Evolutionary conservation across 208 protist genomes (phyloP).

Genomic region (Leishmania tropica): DNA sequence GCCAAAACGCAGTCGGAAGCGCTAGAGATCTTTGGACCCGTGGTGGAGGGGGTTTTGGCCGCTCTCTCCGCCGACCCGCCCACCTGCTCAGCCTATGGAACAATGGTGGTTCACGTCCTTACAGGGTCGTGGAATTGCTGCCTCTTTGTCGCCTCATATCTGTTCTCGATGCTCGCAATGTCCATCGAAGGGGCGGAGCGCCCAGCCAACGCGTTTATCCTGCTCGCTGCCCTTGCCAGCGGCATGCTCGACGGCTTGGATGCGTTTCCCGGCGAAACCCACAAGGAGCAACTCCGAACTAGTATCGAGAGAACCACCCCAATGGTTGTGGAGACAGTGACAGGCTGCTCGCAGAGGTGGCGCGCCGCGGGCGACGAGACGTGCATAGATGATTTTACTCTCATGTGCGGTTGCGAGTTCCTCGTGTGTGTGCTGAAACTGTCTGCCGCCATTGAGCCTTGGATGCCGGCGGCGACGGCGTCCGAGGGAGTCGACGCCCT

Average conservation of each 20-base stretch:
- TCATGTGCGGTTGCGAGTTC: conserved; percentile 52
- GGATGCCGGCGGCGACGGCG: conserved; percentile 31
- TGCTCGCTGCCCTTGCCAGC: conserved; percentile 38
- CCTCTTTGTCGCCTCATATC: conserved; percentile 29
- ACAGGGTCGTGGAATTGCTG: conserved; percentile 39
- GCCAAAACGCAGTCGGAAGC: conserved; percentile 12
- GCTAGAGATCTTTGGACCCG: conserved; percentile 40
- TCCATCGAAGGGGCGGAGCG: conserved; percentile 21
- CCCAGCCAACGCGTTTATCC: conserved; percentile 25
- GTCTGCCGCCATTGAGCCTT: conserved; percentile 34
- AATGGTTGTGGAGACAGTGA: conserved; percentile 17
- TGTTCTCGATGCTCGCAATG: conserved; percentile 46
- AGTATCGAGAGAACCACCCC: conserved; percentile 23
- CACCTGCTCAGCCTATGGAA: conserved; percentile 63
- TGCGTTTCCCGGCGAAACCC: conserved; percentile 11
- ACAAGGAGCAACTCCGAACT: conserved; percentile 12
- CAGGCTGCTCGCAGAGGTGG: conserved; percentile 9
- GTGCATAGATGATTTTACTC: conserved; percentile 13
- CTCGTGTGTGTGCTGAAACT: conserved; percentile 51
- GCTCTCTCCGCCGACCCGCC: conserved; percentile 17
- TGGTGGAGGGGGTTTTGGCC: conserved; percentile 35
- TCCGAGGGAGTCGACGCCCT: conserved; percentile 29
- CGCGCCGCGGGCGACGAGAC: neutral
- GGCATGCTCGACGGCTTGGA: conserved; percentile 39
- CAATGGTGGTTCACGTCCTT: conserved; percentile 71